Percentiles rank a stretch among this genome's conserved stretches.
phyloP scores from a whole-genome alignment of 441 rosid species.

The Pelargonium cotyledonis region DNA sequence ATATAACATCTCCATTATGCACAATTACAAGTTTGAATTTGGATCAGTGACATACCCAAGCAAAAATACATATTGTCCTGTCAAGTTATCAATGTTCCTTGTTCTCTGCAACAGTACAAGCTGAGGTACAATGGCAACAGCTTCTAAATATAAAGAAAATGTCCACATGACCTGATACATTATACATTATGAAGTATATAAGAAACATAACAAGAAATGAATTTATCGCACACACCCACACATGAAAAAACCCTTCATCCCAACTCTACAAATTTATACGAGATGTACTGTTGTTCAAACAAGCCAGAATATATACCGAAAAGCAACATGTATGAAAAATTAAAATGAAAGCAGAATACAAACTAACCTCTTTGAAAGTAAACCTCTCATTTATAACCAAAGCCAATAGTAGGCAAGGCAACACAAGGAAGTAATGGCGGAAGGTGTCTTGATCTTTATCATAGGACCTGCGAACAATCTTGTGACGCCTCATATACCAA shows the following conservation, averaged over 20 bases:
- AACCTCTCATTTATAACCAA: constrained; percentile 46
- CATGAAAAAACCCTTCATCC: not conserved
- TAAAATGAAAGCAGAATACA: not conserved
- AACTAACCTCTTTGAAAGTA: constrained; percentile 43
- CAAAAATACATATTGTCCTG: constrained; percentile 58
- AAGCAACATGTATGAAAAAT: not conserved
- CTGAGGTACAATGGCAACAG: constrained; percentile 64
- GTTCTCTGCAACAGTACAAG: constrained; percentile 57
- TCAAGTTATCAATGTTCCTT: constrained; percentile 61
- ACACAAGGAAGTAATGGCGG: constrained; percentile 46
- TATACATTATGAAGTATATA: too few relatives aligned
- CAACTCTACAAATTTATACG: too few relatives aligned
- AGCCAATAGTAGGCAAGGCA: constrained; percentile 55
- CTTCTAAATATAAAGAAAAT: constrained; percentile 53
- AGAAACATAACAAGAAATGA: constrained; percentile 12
- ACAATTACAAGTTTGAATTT: too few relatives aligned
- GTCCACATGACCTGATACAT: constrained; percentile 58
- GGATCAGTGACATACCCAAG: constrained; percentile 71
- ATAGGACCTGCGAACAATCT: constrained; percentile 47
- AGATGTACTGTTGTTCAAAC: too few relatives aligned
- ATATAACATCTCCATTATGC: too few relatives aligned
- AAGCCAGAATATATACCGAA: too few relatives aligned
- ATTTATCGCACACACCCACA: too few relatives aligned
- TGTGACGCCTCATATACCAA: constrained; percentile 56
- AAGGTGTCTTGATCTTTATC: constrained; percentile 63